Percentiles rank a stretch among this genome's conserved stretches.
These are phyloP conservation scores for Stenogyne calaminthoides DNA, from an alignment of 305 asterid species.

Conservation along the genomic window DNA sequence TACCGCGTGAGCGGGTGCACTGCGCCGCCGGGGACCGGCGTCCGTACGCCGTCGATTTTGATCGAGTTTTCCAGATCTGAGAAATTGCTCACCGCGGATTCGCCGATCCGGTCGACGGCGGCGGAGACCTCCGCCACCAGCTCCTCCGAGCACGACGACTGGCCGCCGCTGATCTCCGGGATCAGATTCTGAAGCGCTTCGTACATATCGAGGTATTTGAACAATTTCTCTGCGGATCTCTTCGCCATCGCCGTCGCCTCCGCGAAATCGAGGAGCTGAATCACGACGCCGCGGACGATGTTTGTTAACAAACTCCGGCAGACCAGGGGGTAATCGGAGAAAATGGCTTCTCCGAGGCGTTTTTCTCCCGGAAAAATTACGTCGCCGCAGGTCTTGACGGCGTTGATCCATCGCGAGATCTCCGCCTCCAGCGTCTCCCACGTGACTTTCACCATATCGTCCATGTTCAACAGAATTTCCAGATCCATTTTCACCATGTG, in stretches of 20 bases:
- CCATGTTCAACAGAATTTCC: constrained; percentile 61
- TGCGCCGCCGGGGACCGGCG: constrained; percentile 83
- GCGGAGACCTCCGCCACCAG: constrained; percentile 49
- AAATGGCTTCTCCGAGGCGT: constrained; percentile 52
- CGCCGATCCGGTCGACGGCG: constrained; percentile 58
- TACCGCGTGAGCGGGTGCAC: constrained; percentile 87
- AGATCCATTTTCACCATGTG: constrained; percentile 57
- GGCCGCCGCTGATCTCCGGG: constrained; percentile 31
- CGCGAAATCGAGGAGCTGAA: constrained; percentile 74
- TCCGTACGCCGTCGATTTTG: constrained; percentile 52
- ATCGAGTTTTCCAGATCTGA: constrained; percentile 72
- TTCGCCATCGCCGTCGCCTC: constrained; percentile 73
- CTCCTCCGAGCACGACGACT: constrained; percentile 43
- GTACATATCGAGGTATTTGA: constrained; percentile 71
- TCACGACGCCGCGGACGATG: constrained; percentile 60
- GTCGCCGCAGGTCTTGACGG: constrained; percentile 51
- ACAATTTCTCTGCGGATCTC: constrained; percentile 75
- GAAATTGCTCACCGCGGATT: constrained; percentile 56
- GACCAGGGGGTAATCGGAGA: constrained; percentile 42
- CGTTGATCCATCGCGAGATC: constrained; percentile 68
- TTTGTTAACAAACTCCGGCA: constrained; percentile 43
- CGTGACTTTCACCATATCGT: constrained; percentile 60
- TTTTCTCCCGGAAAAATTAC: constrained; percentile 61
- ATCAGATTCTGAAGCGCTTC: constrained; percentile 60
- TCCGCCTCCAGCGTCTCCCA: constrained; percentile 77